Evolutionary conservation across 129 eudicot genomes (phyloP).

Genomic region (Sambucus nigra): DNA sequence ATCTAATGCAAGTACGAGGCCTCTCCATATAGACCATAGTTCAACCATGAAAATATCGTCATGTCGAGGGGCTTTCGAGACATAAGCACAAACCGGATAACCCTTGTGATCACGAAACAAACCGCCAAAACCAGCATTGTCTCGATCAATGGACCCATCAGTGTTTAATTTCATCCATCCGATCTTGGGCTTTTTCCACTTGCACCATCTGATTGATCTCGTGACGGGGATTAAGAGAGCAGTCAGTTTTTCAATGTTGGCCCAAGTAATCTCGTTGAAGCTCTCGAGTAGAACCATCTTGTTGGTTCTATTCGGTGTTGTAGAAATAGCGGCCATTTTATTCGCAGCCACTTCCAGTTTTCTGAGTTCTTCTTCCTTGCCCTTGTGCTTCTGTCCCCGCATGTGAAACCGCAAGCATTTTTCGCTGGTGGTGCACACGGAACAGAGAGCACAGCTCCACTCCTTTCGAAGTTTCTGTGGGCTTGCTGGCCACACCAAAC

Average conservation of each 20-base stretch:
- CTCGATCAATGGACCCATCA: conserved; percentile 27
- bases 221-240: conserved; percentile 11
- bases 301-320: not conserved
- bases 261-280: conserved; percentile 8
- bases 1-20: conserved; percentile 16
- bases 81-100: conserved; percentile 22
- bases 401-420: conserved; percentile 15
- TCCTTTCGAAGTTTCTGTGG: conserved; percentile 18
- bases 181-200: conserved; percentile 21
- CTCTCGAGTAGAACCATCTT: not conserved
- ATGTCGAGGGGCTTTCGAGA: conserved; percentile 14
- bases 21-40: conserved; percentile 26
- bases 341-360: not conserved
- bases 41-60: conserved; percentile 25
- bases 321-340: not conserved
- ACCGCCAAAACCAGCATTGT: conserved; percentile 25
- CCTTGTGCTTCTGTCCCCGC: conserved; percentile 22
- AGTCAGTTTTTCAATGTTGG: conserved; percentile 7
- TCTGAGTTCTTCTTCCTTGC: conserved; percentile 9
- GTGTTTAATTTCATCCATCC: conserved; percentile 30
- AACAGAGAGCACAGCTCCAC: conserved; percentile 30
- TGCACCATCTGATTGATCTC: conserved; percentile 15
- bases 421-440: conserved; percentile 15
- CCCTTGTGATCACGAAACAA: conserved; percentile 19
- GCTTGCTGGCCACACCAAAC: not conserved